Evolutionary conservation across 495 filamentous ascomycete genomes (phyloP).

Genomic region (Glarea lozoyensis): DNA sequence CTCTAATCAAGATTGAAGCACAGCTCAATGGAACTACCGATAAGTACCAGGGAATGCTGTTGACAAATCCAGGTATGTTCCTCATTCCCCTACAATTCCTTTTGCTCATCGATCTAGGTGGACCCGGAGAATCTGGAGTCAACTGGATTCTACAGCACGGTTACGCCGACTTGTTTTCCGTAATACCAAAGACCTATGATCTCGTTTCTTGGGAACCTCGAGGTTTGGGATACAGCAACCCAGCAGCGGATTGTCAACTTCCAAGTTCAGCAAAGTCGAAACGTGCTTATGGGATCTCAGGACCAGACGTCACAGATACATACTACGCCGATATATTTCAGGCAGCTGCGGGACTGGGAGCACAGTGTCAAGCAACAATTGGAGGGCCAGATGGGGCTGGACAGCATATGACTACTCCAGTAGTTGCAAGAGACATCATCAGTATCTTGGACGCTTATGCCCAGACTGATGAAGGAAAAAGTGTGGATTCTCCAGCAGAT

Average conservation of each 20-base stretch:
- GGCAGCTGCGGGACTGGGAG: constrained; percentile 1
- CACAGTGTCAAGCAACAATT: constrained; percentile 2
- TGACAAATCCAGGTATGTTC: constrained; percentile 16
- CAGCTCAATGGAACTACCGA: too few relatives aligned
- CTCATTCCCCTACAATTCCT: too few relatives aligned
- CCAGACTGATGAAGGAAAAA: constrained; percentile 1
- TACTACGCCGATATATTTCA: constrained; percentile 2
- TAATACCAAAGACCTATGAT: constrained; percentile 29
- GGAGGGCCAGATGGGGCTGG: constrained; percentile 8
- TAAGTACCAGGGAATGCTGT: constrained; percentile 9
- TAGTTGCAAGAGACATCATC: constrained; percentile 37
- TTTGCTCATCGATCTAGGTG: too few relatives aligned
- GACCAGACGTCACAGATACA: not conserved
- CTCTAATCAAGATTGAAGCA: constrained; percentile 8
- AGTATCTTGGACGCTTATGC: constrained; percentile 35
- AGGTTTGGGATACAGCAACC: constrained; percentile 41
- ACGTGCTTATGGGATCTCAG: not conserved
- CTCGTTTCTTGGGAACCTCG: constrained; percentile 48
- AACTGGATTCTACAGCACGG: not conserved
- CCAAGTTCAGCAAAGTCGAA: not conserved
- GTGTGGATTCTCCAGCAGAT: constrained; percentile 3
- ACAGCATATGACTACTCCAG: constrained; percentile 14
- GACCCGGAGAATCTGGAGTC: constrained; percentile 11
- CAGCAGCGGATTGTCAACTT: constrained; percentile 15
- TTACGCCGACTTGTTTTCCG: not conserved